Conservation (phyloP, 805 yeast species). For the Lachancea waltii region DNA sequence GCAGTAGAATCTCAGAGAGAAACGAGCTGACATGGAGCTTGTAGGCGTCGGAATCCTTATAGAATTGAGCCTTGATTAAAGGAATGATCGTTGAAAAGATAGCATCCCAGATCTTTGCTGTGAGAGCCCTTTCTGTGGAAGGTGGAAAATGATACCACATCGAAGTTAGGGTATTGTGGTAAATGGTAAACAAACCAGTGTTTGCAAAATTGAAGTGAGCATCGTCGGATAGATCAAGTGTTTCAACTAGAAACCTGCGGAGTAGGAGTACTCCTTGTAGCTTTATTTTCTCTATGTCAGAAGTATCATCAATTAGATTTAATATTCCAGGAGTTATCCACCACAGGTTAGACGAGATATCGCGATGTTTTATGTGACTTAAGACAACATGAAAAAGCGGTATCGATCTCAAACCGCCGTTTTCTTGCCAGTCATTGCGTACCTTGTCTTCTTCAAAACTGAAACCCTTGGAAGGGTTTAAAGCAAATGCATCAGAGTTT, state of each 20-base stretch:
- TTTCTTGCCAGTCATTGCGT: constrained; percentile 17
- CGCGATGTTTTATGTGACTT: constrained; percentile 12
- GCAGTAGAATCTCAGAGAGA: constrained; percentile 23
- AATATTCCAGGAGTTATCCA: constrained; percentile 33
- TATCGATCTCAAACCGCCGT: constrained; percentile 23
- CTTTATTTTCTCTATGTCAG: constrained; percentile 21
- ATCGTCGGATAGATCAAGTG: constrained; percentile 10
- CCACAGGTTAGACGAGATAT: constrained; percentile 26
- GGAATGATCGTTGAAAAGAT: constrained; percentile 21
- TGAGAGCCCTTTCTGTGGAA: constrained; percentile 14
- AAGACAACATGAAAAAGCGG: constrained; percentile 23
- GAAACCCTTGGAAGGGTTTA: constrained; percentile 8
- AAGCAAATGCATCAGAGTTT: not conserved
- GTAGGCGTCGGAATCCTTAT: constrained; percentile 5
- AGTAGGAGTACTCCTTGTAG: constrained; percentile 23
- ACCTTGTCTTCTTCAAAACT: constrained; percentile 17
- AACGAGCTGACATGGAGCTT: constrained; percentile 14
- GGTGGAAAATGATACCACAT: constrained; percentile 29
- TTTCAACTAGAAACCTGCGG: constrained; percentile 14
- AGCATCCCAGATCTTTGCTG: constrained; percentile 13
- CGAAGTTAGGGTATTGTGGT: constrained; percentile 22
- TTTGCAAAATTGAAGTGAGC: constrained; percentile 13
- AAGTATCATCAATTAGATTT: constrained; percentile 28
- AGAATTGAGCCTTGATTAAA: constrained; percentile 17
- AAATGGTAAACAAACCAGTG: constrained; percentile 23